A percentile compares a stretch with the other conserved stretches of the same genome.
Evolutionary conservation across 768 basidiomycete species (phyloP).

Genomic region (Mycena latifolia): DNA sequence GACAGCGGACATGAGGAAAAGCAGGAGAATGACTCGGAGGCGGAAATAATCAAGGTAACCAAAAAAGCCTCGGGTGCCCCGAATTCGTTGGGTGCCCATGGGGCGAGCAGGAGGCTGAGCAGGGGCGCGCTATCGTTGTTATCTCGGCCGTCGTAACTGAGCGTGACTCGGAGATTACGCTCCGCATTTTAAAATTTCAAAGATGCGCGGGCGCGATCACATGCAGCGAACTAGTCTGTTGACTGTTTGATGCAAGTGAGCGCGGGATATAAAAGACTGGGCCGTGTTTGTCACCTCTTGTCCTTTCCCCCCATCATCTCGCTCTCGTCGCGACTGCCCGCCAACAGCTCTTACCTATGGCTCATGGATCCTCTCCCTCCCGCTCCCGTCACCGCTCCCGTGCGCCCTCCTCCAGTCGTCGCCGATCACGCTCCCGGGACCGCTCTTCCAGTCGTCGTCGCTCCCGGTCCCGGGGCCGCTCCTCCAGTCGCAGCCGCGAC

Average conservation of each 20-base stretch:
- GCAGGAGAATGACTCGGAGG: background rate
- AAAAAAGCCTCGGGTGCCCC: background rate
- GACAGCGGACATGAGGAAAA: background rate
- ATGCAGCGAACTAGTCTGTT: conserved; percentile 10
- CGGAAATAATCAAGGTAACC: background rate
- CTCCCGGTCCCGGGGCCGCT: no score
- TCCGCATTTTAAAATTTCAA: conserved; percentile 3
- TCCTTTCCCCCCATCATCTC: conserved; percentile 10
- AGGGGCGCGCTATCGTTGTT: no score
- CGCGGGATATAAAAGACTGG: conserved; percentile 1
- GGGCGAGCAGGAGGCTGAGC: no score
- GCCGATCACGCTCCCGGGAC: no score
- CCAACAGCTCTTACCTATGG: background rate
- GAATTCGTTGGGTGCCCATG: no score
- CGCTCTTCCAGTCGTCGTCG: no score
- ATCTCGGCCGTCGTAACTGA: background rate
- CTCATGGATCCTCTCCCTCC: background rate
- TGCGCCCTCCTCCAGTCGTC: background rate
- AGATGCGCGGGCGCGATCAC: conserved; percentile 15
- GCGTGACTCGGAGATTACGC: background rate
- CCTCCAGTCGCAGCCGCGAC: background rate
- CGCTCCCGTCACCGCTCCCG: background rate
- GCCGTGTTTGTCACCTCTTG: background rate
- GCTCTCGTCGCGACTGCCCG: background rate
- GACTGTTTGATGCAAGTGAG: conserved; percentile 27